Conservation (phyloP, 2,329 filamentous ascomycete species). For the Daldinia sp. region DNA sequence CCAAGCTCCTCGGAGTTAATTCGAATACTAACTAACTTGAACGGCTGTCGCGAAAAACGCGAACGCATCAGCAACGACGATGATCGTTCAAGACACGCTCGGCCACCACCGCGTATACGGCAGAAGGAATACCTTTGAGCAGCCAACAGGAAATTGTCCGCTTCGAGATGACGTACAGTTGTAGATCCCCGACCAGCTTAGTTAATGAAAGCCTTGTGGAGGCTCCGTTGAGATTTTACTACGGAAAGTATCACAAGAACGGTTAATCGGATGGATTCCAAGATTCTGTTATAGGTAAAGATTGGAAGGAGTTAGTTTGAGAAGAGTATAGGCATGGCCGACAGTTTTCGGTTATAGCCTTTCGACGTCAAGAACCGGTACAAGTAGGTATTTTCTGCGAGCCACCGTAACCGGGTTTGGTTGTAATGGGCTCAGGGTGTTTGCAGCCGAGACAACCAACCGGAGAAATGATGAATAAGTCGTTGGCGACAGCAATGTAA, state of each 20-base stretch:
- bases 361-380: slow-evolving; percentile 32
- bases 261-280: slow-evolving; percentile 29
- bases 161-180: slow-evolving; percentile 29
- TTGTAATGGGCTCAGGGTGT: slow-evolving; percentile 30
- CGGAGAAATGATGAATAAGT: slow-evolving; percentile 29
- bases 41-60: slow-evolving; percentile 19
- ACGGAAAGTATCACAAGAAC: slow-evolving; percentile 29
- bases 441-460: slow-evolving; percentile 32
- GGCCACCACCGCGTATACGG: slow-evolving; percentile 32
- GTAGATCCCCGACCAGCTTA: slow-evolving; percentile 34
- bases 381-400: slow-evolving; percentile 16
- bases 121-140: slow-evolving; percentile 13
- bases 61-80: slow-evolving; percentile 26
- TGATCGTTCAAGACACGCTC: slow-evolving; percentile 25
- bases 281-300: slow-evolving; percentile 30
- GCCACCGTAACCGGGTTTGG: slow-evolving; percentile 21
- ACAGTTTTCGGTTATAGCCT: slow-evolving; percentile 34
- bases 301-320: slow-evolving; percentile 32
- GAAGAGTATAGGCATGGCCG: slow-evolving; percentile 33
- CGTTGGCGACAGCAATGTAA: slow-evolving; percentile 22
- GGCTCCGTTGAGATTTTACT: slow-evolving; percentile 33
- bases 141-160: slow-evolving; percentile 29
- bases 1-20: slow-evolving; percentile 19
- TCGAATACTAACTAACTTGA: slow-evolving; percentile 10
- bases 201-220: slow-evolving; percentile 30